Base-by-base conservation (phyloP, 164 flowering plant genomes). In the Akebia trifoliata region DNA sequence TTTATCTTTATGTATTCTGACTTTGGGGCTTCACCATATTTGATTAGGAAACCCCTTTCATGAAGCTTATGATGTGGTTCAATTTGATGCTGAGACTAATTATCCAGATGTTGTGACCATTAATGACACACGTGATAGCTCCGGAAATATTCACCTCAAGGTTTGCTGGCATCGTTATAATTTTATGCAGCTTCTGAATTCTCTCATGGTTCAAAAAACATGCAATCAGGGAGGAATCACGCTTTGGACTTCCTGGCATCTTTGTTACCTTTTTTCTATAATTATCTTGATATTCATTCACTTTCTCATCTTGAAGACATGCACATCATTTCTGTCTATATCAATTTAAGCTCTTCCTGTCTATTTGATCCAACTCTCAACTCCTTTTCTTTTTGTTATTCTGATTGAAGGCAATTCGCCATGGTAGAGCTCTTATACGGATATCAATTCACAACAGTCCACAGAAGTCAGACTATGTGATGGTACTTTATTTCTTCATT, bases 381-480 rank as follows among this genome's bases (percentile, higher is more conserved):
- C 14, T n/a, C 11, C 9, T 24, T 54, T 30, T 40, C 8, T 36
- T 7, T 52, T 49, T 32, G 28, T 54, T 21, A 54, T 63, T 71
- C 18, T 62, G 28, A 17, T 56, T 69, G 64, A 67, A 79, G 82
- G 98, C 81, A 62, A 59, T 63, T 44, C 72, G 66, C 35, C 77
- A 68, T 69, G 96, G 98, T 50, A 77, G 64, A 68, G 95, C 98
- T 75, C 89, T 92, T 57, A 59, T 88, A 22, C 83, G 78, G 56
- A 61, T 92, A 48, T 74, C 86, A 60, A 75, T 85, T 8, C 55
- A 48, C 64, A 60, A 49, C 49, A 61, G 56, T 54, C 75, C 69
- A 15, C 51, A 51, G 59, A 86, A 85, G 72, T 74, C 91, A 42
- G 96, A 85, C 72, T 88, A 86, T 55, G 48, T 87, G 32, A 61